Base-by-base conservation (phyloP, 495 filamentous ascomycete species). In the Aspergillus baeticus region DNA sequence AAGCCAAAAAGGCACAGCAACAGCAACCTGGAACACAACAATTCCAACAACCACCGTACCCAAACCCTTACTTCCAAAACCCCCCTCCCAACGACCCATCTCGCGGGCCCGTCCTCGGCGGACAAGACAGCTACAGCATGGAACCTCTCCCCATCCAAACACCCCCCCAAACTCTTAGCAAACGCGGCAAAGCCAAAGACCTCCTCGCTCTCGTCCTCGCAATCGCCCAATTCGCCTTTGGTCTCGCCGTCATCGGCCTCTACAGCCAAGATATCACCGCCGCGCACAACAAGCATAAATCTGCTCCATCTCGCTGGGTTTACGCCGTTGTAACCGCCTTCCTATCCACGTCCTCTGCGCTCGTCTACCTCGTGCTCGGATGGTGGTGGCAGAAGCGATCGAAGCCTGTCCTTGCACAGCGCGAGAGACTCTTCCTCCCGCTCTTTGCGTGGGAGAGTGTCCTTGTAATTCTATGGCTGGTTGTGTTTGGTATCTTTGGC, bases 401-500 rank as follows among this genome's bases (percentile, higher is more conserved):
- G 2, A 41, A 35, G 46, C 20, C 2, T 18, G 35, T 23, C 11
- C 39, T 37, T 20, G 33, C 57, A 18, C 34, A 29, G 15, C 58
- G 62, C 0, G 57, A 26, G 17, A 33, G 45, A 5, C 21, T 68
- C 21, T 57, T 59, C n/a, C 34, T 77, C 17, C 69, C 67, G 43
- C 71, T 74, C 48, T 90, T 89, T 69, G 77, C 68, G 35, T 91
- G 88, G 89, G 90, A 90, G 69, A 62, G 73, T 26, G 63, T 91
- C 0, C 69, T 94, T 3, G 89, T 65, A 61, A 73, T 91, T 26
- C 75, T 95, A 13, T 96, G 87, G 87, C 80, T 88, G 63, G 81
- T 82, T 3, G 76, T 94, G 37, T 96, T 96, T 70, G 91, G 90
- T 20, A 63, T 91, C 26, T 95, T 96, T 69, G 92, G 83, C 46